phyloP scores from a whole-genome alignment of 108 stramenopile species.

The Schizochytrium sp. region DNA sequence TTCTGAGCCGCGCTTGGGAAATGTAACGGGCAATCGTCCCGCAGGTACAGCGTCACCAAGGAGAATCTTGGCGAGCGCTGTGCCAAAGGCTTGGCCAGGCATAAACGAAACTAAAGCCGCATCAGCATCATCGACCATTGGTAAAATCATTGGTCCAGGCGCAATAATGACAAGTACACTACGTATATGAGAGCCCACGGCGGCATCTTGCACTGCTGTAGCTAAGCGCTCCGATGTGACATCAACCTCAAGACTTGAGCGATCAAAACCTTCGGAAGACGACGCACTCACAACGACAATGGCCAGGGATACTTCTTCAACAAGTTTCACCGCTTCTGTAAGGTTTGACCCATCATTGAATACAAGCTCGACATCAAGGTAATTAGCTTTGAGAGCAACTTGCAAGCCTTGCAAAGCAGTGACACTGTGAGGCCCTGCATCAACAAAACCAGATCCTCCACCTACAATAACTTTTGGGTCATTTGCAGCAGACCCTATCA shows the following conservation, averaged over 20 bases:
- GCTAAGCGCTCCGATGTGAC: conserved; percentile 73
- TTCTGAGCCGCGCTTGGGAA: conserved; percentile 70
- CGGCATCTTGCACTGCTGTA: conserved; percentile 65
- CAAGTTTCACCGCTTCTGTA: neutral
- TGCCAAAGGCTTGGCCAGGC: conserved; percentile 79
- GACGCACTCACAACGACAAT: conserved; percentile 78
- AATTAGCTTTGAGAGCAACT: neutral
- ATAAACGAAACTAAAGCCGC: conserved; percentile 77
- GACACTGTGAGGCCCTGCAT: neutral
- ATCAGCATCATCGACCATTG: conserved; percentile 67
- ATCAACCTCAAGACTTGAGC: conserved; percentile 65
- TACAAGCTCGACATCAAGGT: neutral
- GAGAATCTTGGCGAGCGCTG: conserved; percentile 78
- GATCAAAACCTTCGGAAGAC: conserved; percentile 79
- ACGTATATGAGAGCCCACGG: conserved; percentile 51
- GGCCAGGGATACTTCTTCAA: conserved; percentile 60
- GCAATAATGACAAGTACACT: conserved; percentile 68
- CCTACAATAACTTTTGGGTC: neutral
- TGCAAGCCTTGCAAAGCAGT: neutral
- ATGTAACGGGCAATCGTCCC: conserved; percentile 78
- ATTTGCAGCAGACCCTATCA: conserved; percentile 59
- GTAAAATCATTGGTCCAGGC: conserved; percentile 74
- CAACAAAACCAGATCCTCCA: conserved; percentile 47
- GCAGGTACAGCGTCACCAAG: conserved; percentile 78
- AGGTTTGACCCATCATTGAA: neutral